Conservation (phyloP, 208 protist species). For the Phytomonas francai region DNA sequence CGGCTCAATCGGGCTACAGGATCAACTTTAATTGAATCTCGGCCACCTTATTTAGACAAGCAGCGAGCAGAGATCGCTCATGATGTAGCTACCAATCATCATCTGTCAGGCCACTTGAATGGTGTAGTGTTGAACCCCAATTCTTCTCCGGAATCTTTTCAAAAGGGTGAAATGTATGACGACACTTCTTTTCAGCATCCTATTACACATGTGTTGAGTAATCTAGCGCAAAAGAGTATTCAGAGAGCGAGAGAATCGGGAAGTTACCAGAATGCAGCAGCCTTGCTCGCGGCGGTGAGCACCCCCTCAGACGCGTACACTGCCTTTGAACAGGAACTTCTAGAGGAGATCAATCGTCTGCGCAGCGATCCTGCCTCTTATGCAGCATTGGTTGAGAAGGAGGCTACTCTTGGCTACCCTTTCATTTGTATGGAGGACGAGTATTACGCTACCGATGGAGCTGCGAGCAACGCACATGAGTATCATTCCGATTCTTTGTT, state of each 20-base stretch:
- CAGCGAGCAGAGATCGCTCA: not conserved
- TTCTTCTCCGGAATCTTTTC: not conserved
- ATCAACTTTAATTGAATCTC: not conserved
- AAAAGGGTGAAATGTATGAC: not conserved
- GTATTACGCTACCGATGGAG: slow-evolving; percentile 33
- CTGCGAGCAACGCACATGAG: slow-evolving; percentile 10
- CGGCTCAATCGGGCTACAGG: not conserved
- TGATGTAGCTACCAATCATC: not conserved
- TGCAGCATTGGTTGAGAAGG: slow-evolving; percentile 38
- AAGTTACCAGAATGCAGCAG: slow-evolving; percentile 6
- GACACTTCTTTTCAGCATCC: not conserved
- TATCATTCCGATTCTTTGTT: not conserved
- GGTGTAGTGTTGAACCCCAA: not conserved
- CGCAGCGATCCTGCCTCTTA: slow-evolving; percentile 53
- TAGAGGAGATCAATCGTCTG: slow-evolving; percentile 65
- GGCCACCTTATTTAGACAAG: not conserved
- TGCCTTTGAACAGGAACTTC: slow-evolving; percentile 40
- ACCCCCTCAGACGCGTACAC: slow-evolving; percentile 48
- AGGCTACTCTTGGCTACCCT: slow-evolving; percentile 57
- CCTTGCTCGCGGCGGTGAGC: slow-evolving; percentile 43
- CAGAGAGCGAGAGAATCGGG: not conserved
- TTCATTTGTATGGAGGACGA: slow-evolving; percentile 47
- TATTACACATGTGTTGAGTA: not conserved
- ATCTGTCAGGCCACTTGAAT: not conserved
- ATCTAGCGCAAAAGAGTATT: not conserved